Percentiles rank a stretch among this genome's conserved stretches.
Evolutionary conservation across 345 rosid species (phyloP).

Genomic region (Eucalyptus dawsonii): DNA sequence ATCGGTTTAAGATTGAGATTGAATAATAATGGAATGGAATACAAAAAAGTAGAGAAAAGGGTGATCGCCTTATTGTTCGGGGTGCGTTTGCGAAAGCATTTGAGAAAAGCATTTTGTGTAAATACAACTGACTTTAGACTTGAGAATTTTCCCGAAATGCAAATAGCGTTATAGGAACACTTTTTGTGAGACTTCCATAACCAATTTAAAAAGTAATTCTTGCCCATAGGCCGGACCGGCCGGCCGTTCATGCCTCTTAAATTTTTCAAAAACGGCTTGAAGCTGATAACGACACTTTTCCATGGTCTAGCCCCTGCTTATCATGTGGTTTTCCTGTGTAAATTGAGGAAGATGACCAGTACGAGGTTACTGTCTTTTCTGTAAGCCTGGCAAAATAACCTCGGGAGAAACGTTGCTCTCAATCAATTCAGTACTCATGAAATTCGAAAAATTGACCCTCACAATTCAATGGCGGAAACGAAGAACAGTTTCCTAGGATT

Average conservation of each 20-base stretch:
- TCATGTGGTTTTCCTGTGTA: background rate
- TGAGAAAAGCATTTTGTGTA: background rate
- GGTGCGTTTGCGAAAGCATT: background rate
- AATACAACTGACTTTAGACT: background rate
- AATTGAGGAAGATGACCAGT: background rate
- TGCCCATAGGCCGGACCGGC: too few relatives aligned
- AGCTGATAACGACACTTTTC: background rate
- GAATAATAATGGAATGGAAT: background rate
- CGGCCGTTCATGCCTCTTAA: too few relatives aligned
- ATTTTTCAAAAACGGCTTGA: too few relatives aligned
- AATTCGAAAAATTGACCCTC: background rate
- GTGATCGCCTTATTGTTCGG: background rate
- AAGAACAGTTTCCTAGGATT: background rate
- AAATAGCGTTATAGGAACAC: fast-evolving
- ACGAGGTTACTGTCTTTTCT: background rate
- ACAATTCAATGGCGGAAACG: background rate
- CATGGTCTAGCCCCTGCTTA: background rate
- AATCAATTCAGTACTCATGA: background rate
- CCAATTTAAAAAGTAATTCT: background rate
- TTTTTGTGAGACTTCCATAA: too few relatives aligned
- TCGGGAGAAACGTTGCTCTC: background rate
- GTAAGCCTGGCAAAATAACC: background rate
- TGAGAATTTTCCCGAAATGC: background rate
- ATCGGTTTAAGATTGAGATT: background rate
- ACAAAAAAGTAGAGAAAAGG: too few relatives aligned